Evolutionary conservation across 148 eudicot genomes (phyloP), one percentile per base, ranked within the genome.

Genomic region (Talinum fruticosum): DNA sequence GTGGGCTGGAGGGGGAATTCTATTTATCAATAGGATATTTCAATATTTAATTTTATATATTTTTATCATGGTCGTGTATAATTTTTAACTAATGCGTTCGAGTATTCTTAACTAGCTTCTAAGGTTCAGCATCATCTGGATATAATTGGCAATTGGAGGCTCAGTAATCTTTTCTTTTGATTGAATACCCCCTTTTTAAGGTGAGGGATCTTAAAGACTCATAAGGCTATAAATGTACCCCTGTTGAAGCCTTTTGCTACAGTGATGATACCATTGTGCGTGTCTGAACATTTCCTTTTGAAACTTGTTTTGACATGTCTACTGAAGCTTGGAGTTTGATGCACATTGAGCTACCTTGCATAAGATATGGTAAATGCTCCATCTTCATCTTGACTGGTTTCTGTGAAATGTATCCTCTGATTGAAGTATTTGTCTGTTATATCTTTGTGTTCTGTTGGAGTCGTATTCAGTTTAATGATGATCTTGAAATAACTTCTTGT

Each of bases 301-400:
- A 38, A 70, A 41, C 73, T 70, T 70, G 32, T 70, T 68, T 37
- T 36, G 73, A 26, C 73, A 37, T 70, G 24, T 70, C 8, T 38
- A 1, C 73, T 12, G 10, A 24, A 38, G 47, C 49, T 38, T 70
- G 47, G 73, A 70, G 28, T 41, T 38, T 70, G 29, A 70, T 13
- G 47, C 33, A 28, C 5, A 71, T 8, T 15, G 34, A 24, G 37
- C 74, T 71, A 70, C 73, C 6, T 66, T 35, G 35, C 45, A 34
- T 68, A 68, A 68, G 71, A 35, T 36, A 68, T 68, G 71, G 71
- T 68, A 68, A 65, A 7, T 68, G 10, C 13, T 41, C 38, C 71
- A 19, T 68, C 10, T 35, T 68, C 44, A 4, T 66, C 21, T 66
- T 66, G 18, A 66, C 38, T 51, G 64, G 28, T 41, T 68, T 34